phyloP scores from a whole-genome alignment of 2,329 filamentous ascomycete species.

The Exophiala lecanii-corni region DNA sequence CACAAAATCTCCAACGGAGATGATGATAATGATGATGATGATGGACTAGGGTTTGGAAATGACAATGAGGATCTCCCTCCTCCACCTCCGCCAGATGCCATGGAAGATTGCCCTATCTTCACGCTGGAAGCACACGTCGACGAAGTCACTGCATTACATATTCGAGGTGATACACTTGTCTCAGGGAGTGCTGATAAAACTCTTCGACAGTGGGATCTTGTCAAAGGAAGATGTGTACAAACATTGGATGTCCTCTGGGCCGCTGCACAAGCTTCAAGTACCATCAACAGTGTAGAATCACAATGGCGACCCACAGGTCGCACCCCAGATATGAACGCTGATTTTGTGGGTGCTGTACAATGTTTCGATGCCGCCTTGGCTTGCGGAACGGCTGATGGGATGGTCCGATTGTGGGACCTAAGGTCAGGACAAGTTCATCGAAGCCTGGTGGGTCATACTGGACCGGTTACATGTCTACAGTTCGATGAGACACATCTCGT shows the following conservation, averaged over 20 bases:
- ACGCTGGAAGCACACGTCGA: slow-evolving; percentile 86
- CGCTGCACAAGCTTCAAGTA: slow-evolving; percentile 78
- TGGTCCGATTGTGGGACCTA: slow-evolving; percentile 96
- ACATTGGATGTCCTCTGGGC: slow-evolving; percentile 98
- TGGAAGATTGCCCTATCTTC: slow-evolving; percentile 85
- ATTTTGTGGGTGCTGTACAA: slow-evolving; percentile 92
- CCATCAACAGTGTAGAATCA: slow-evolving; percentile 47
- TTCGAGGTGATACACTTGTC: slow-evolving; percentile 81
- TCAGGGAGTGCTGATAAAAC: slow-evolving; percentile 98
- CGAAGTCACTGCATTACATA: slow-evolving; percentile 90
- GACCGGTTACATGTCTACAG: slow-evolving; percentile 86
- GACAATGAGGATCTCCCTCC: slow-evolving; percentile 66
- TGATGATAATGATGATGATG: slow-evolving; percentile 43
- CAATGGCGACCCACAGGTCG: slow-evolving; percentile 68
- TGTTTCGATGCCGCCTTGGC: slow-evolving; percentile 94
- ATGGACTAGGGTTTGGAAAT: slow-evolving; percentile 69
- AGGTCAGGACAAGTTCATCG: slow-evolving; percentile 95
- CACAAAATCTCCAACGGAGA: slow-evolving; percentile 47
- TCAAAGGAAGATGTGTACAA: slow-evolving; percentile 95
- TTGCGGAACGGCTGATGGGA: slow-evolving; percentile 93
- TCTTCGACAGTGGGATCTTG: slow-evolving; percentile 92
- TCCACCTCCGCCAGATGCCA: slow-evolving; percentile 64
- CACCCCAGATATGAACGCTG: slow-evolving; percentile 62
- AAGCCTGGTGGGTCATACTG: slow-evolving; percentile 91
- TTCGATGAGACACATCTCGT: slow-evolving; percentile 95